Percentiles rank a stretch among this genome's conserved stretches.
Conservation (phyloP, 495 filamentous ascomycete genomes). For the Aspergillus asperescens region DNA sequence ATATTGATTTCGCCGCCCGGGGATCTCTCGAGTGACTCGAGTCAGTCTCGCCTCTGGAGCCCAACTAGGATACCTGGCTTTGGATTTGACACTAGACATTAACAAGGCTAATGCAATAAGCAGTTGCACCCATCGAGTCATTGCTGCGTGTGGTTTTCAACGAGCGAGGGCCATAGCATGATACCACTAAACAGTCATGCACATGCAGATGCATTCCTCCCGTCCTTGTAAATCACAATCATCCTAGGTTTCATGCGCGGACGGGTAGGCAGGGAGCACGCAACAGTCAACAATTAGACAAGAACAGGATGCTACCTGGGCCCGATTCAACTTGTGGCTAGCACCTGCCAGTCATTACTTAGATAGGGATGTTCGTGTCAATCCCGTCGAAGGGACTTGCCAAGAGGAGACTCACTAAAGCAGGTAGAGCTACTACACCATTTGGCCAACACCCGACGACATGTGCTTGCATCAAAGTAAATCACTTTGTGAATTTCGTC, state of each 20-base stretch:
- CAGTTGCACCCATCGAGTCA: background rate
- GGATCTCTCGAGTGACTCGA: too few species aligned
- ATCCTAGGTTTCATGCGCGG: background rate
- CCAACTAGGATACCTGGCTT: background rate
- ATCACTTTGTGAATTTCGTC: too few species aligned
- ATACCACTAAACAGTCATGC: background rate
- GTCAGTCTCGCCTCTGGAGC: too few species aligned
- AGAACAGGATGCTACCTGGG: background rate
- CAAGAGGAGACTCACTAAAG: background rate
- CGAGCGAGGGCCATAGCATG: background rate
- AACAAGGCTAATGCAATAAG: slow-evolving; percentile 3
- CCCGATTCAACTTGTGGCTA: slow-evolving; percentile 4
- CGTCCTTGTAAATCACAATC: background rate
- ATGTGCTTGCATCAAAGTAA: too few species aligned
- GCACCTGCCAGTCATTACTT: slow-evolving; percentile 9
- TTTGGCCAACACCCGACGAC: too few species aligned
- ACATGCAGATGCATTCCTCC: slow-evolving; percentile 4
- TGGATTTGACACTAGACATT: background rate
- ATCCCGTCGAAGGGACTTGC: background rate
- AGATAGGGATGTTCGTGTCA: background rate
- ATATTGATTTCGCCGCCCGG: too few species aligned
- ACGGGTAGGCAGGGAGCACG: background rate
- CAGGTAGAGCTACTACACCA: background rate
- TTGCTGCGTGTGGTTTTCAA: background rate
- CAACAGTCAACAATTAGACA: too few species aligned